Evolutionary conservation across 352 stramenopile genomes (phyloP).

Genomic region (Globisporangium ultimum): DNA sequence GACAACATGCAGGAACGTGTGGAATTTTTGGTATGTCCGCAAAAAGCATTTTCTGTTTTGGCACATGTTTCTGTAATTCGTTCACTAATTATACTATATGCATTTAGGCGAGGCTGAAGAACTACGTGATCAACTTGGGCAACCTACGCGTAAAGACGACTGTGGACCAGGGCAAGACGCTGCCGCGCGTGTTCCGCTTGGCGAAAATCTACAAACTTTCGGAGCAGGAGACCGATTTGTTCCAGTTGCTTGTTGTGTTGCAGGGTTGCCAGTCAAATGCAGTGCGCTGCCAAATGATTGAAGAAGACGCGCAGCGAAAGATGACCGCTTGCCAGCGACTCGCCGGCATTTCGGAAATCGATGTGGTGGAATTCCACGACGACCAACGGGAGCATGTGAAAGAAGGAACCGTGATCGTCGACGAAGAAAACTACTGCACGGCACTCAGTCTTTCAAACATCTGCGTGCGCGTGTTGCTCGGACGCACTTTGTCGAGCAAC

Average conservation of each 20-base stretch:
- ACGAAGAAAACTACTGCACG: slow-evolving; percentile 80
- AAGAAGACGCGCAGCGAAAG: slow-evolving; percentile 75
- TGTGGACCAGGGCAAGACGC: slow-evolving; percentile 23
- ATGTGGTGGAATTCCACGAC: slow-evolving; percentile 83
- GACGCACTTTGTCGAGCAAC: slow-evolving; percentile 70
- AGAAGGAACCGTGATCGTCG: slow-evolving; percentile 81
- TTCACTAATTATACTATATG: not conserved
- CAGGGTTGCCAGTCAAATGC: slow-evolving; percentile 84
- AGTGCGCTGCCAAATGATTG: slow-evolving; percentile 80
- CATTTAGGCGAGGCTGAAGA: slow-evolving; percentile 35
- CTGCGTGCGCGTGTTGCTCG: slow-evolving; percentile 74
- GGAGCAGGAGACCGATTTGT: slow-evolving; percentile 65
- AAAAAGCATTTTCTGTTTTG: not conserved
- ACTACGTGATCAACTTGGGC: slow-evolving; percentile 57
- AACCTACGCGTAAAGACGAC: slow-evolving; percentile 49
- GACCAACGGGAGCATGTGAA: slow-evolving; percentile 84
- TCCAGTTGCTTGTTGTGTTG: slow-evolving; percentile 80
- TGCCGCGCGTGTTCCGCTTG: slow-evolving; percentile 71
- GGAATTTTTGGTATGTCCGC: slow-evolving; percentile 40
- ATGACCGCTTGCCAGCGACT: slow-evolving; percentile 75
- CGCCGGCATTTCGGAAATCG: slow-evolving; percentile 80
- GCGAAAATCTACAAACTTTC: slow-evolving; percentile 74
- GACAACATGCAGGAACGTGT: slow-evolving; percentile 78
- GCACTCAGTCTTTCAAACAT: slow-evolving; percentile 79
- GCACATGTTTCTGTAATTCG: not conserved